Evolutionary conservation across 179 eudicot species (phyloP).

Genomic region (Actinidia chinensis): DNA sequence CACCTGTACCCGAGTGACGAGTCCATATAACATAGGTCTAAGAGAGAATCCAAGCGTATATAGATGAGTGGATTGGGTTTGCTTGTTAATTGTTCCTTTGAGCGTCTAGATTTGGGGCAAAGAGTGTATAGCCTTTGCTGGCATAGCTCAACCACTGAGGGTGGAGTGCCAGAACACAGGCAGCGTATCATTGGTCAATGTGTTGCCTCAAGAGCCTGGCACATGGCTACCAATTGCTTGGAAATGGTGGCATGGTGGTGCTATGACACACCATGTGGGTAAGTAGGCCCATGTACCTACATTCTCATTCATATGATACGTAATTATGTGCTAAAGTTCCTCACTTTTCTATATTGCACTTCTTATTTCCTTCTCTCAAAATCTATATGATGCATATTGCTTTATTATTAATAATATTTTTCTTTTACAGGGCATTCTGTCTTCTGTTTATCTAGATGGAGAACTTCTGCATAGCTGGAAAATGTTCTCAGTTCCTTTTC

Average conservation of each 20-base stretch:
- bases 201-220: background rate
- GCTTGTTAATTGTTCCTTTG: background rate
- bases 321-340: background rate
- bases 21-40: too few species aligned
- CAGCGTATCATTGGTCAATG: background rate
- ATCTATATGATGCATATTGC: background rate
- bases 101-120: background rate
- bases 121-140: background rate
- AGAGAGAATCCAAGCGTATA: background rate
- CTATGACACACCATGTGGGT: background rate
- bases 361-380: background rate
- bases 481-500: conserved; percentile 59
- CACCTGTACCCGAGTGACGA: too few species aligned
- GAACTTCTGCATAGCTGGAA: conserved; percentile 68
- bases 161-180: background rate
- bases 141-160: background rate
- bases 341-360: conserved; percentile 3
- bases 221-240: background rate
- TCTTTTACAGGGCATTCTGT: conserved; percentile 67
- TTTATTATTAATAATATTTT: conserved; percentile 3
- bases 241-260: background rate
- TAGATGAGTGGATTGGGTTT: background rate
- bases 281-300: background rate
- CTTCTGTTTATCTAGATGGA: conserved; percentile 66
- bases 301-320: background rate